Percentiles rank a stretch among this genome's conserved stretches.
Conservation (phyloP, 1,139 yeast genomes). For the Geotrichum aggregatum region DNA sequence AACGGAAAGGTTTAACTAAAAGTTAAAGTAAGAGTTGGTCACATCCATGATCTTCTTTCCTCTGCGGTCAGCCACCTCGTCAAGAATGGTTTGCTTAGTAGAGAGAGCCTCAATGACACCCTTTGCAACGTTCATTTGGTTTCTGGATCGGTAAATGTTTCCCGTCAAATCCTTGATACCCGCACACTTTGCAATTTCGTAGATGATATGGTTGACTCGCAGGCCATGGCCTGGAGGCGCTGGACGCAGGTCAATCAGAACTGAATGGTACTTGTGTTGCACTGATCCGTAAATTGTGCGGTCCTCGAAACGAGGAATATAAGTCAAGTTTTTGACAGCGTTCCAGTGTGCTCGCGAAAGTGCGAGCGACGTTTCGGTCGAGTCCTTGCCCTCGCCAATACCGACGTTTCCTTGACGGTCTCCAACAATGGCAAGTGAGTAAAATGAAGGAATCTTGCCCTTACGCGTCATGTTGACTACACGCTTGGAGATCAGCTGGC, state of each 20-base stretch:
- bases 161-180: slow-evolving; percentile 94
- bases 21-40: slow-evolving; percentile 70
- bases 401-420: slow-evolving; percentile 93
- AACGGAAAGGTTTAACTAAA: too few species aligned
- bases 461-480: slow-evolving; percentile 91
- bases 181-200: slow-evolving; percentile 88
- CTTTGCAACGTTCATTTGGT: slow-evolving; percentile 90
- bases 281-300: slow-evolving; percentile 87
- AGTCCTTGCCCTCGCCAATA: slow-evolving; percentile 89
- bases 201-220: slow-evolving; percentile 85
- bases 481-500: slow-evolving; percentile 50
- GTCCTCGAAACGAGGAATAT: slow-evolving; percentile 82
- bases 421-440: slow-evolving; percentile 86
- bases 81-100: slow-evolving; percentile 69
- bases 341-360: slow-evolving; percentile 87
- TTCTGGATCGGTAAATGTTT: slow-evolving; percentile 86
- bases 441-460: slow-evolving; percentile 85
- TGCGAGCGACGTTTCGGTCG: slow-evolving; percentile 74
- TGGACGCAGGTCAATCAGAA: slow-evolving; percentile 71
- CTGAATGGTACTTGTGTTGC: slow-evolving; percentile 82
- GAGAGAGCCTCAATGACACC: slow-evolving; percentile 84
- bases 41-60: slow-evolving; percentile 95
- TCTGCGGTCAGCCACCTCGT: slow-evolving; percentile 84
- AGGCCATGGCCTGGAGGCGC: slow-evolving; percentile 95
- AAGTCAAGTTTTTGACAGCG: slow-evolving; percentile 79